These are phyloP conservation scores for Geotrichum fermentans DNA, from an alignment of 1,139 yeast genomes.

Conservation along the genomic window DNA sequence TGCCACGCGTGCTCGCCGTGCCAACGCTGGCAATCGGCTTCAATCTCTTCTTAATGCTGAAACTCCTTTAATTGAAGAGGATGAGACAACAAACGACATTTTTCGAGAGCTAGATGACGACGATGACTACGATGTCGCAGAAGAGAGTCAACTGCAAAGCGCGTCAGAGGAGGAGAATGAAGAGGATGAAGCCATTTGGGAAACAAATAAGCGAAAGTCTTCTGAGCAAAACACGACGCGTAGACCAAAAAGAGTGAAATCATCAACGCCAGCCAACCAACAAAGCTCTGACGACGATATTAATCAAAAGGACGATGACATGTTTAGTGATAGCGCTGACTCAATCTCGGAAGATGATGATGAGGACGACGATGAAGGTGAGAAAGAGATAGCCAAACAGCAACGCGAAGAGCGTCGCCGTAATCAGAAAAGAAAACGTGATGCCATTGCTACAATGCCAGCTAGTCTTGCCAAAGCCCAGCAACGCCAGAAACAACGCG, in stretches of 20 bases:
- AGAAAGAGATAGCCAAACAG: constrained; percentile 31
- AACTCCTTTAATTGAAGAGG: constrained; percentile 44
- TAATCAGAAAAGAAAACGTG: constrained; percentile 25
- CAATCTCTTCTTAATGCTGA: constrained; percentile 71
- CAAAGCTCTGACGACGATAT: constrained; percentile 5
- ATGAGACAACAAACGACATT: constrained; percentile 66
- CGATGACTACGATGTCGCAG: constrained; percentile 54
- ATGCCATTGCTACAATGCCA: constrained; percentile 13
- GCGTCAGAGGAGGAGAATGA: constrained; percentile 23
- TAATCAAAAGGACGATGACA: constrained; percentile 29
- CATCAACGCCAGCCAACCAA: not conserved
- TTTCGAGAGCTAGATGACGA: constrained; percentile 86
- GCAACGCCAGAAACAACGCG: constrained; percentile 12
- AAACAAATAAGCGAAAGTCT: not conserved
- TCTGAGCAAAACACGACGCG: constrained; percentile 1
- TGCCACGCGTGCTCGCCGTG: constrained; percentile 68
- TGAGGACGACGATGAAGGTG: constrained; percentile 39
- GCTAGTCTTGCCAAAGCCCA: constrained; percentile 15
- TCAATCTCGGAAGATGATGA: constrained; percentile 28
- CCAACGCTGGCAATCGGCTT: constrained; percentile 88
- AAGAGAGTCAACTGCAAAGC: constrained; percentile 19
- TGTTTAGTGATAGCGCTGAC: constrained; percentile 34
- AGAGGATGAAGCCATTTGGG: constrained; percentile 9
- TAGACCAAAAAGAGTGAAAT: not conserved
- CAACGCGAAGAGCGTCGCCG: constrained; percentile 31